Evolutionary conservation across 257 asterid genomes (phyloP), one percentile per base, ranked within the genome.

Genomic region (Salvia miltiorrhiza): DNA sequence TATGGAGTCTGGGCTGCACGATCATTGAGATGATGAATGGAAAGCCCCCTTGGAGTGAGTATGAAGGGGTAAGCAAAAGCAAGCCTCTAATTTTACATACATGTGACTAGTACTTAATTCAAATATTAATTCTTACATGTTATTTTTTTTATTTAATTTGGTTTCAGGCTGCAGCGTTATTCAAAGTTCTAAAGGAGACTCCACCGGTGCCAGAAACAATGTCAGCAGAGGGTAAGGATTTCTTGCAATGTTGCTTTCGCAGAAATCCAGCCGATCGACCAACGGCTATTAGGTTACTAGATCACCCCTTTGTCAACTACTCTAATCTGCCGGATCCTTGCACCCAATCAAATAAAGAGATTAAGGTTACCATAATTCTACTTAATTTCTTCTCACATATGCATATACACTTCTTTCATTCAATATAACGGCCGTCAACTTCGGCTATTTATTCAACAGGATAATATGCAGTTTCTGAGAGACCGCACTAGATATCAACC

Each of bases 1-100:
- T 87, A 79, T 92, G 98, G 98, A 92, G 98, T 77, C 83, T 92
- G 84, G 98, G 98, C 16, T 92, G 98, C 72, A 92, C 98, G 0
- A 79, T 92, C 66, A 87, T 92, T 33, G 98, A 92, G 80, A 92
- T 92, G 98, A 76, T 89, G 83, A 77, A 81, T 47, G 96, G 98
- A 26, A 84, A 81, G 85, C 98, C 96, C 70, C 96, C 98, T 62
- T 92, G 98, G 98, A 89, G 96, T 47, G 98, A 92, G 80, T 86
- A 83, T 63, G 96, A 92, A 87, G 98, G 96, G 82, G 97, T 90
- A 79, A 80, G 86, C 54, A 47, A n/a, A n/a, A n/a, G n/a, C n/a
- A n/a, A n/a, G n/a, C n/a, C n/a, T n/a, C n/a, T n/a, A n/a, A n/a
- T n/a, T n/a, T n/a, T n/a, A n/a, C n/a, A n/a, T 28, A 28, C 4